Evolutionary conservation across 1,284 basidiomycete species (phyloP).

Genomic region (Ustilago tritici): DNA sequence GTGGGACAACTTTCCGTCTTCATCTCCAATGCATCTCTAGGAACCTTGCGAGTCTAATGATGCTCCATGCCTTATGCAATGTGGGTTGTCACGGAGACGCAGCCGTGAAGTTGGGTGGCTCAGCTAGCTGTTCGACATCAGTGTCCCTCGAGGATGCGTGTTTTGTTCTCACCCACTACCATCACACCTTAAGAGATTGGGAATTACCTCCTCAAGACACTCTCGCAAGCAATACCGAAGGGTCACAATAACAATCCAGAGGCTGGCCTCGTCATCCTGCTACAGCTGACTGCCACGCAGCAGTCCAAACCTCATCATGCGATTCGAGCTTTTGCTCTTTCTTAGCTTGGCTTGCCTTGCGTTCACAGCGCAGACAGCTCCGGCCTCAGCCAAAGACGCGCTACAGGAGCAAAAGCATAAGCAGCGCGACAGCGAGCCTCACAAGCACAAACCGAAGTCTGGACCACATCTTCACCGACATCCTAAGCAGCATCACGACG

Average conservation of each 20-base stretch:
- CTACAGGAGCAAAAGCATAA: constrained; percentile 4
- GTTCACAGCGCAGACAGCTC: constrained; percentile 39
- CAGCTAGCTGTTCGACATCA: background rate
- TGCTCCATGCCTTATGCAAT: background rate
- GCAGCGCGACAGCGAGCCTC: background rate
- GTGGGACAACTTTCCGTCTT: background rate
- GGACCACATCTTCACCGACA: background rate
- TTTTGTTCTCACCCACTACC: background rate
- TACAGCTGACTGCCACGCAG: background rate
- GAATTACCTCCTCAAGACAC: background rate
- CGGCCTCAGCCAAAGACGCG: constrained; percentile 13
- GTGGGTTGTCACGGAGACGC: background rate
- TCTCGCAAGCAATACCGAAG: background rate
- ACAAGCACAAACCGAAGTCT: background rate
- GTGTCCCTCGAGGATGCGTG: background rate
- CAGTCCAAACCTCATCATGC: constrained; percentile 23
- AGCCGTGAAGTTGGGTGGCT: background rate
- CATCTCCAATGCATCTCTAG: background rate
- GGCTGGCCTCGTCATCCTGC: constrained; percentile 18
- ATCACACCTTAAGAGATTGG: background rate
- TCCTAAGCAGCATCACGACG: constrained; percentile 3
- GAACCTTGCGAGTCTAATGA: background rate
- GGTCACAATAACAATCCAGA: constrained; percentile 4
- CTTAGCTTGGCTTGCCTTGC: constrained; percentile 38
- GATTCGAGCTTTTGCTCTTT: constrained; percentile 17